phyloP scores from a whole-genome alignment of 768 basidiomycete species.

The Mycena olivaceomarginata region DNA sequence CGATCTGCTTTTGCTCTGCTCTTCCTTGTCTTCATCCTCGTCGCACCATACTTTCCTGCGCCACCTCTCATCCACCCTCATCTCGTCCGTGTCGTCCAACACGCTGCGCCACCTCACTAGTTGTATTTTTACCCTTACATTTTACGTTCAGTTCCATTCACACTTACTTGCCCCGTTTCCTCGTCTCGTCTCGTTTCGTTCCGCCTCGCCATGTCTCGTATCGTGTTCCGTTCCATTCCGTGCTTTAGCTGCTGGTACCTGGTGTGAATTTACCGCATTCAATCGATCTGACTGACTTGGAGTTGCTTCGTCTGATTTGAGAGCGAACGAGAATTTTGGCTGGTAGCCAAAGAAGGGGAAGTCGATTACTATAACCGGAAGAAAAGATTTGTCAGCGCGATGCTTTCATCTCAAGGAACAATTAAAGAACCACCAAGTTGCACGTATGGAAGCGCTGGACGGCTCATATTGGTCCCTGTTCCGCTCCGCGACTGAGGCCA shows the following conservation, averaged over 20 bases:
- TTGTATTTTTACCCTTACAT: conserved; percentile 21
- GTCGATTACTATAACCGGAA: neutral
- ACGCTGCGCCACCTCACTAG: conserved; percentile 11
- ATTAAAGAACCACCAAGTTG: too few species aligned
- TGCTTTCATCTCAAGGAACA: neutral
- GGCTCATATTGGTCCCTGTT: too few species aligned
- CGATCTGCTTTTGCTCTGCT: conserved; percentile 3
- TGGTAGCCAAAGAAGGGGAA: neutral
- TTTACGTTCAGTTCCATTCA: neutral
- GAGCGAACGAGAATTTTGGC: too few species aligned
- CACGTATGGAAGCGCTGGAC: too few species aligned
- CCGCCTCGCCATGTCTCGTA: neutral
- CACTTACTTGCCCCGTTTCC: neutral
- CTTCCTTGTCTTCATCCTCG: neutral
- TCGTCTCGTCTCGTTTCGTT: neutral
- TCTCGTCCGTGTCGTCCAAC: neutral
- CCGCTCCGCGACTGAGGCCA: too few species aligned
- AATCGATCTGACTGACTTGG: too few species aligned
- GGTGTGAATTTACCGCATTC: neutral
- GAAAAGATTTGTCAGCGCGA: neutral
- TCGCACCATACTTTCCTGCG: too few species aligned
- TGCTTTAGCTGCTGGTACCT: neutral
- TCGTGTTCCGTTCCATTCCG: neutral
- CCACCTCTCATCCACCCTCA: neutral
- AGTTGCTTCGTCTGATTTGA: too few species aligned